phyloP scores from a whole-genome alignment of 257 asterid species.

The Lantana camara region DNA sequence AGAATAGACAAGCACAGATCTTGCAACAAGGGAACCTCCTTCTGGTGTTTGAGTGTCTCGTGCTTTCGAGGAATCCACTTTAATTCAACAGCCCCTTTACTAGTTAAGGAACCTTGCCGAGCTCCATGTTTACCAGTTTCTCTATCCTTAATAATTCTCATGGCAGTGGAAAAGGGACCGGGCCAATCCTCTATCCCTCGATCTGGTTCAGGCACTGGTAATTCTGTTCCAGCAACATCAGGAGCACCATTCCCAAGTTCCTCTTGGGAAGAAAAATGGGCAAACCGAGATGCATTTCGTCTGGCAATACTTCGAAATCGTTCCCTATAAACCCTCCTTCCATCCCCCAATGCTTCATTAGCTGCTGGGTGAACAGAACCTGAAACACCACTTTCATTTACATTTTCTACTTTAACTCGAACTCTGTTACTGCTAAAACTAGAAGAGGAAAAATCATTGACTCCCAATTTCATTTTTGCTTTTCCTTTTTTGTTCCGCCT shows the following conservation, averaged over 20 bases:
- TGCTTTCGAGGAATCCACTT: slow-evolving; percentile 64
- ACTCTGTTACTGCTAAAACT: slow-evolving; percentile 20
- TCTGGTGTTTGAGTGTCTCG: slow-evolving; percentile 37
- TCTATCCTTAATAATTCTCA: slow-evolving; percentile 79
- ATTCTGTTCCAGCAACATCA: slow-evolving; percentile 43
- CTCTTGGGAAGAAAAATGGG: slow-evolving; percentile 66
- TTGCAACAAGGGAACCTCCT: slow-evolving; percentile 60
- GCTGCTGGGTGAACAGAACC: slow-evolving; percentile 26
- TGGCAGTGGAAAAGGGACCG: slow-evolving; percentile 92
- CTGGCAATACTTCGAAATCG: slow-evolving; percentile 66
- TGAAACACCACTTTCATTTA: slow-evolving; percentile 25
- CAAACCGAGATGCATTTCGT: slow-evolving; percentile 74
- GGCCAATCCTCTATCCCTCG: slow-evolving; percentile 80
- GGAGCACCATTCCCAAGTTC: slow-evolving; percentile 39
- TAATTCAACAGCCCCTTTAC: slow-evolving; percentile 41
- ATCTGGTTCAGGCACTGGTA: slow-evolving; percentile 34
- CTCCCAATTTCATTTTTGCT: slow-evolving; percentile 56
- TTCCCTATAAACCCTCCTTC: slow-evolving; percentile 40
- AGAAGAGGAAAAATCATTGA: slow-evolving; percentile 26
- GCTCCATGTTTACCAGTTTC: slow-evolving; percentile 33
- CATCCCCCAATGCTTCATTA: slow-evolving; percentile 32
- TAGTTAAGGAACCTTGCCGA: slow-evolving; percentile 32
- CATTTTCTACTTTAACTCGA: slow-evolving; percentile 24
- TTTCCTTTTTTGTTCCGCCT: slow-evolving; percentile 48
- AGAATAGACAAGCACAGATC: slow-evolving; percentile 71